Percentiles rank a stretch among this genome's conserved stretches.
Evolutionary conservation across 2,329 filamentous ascomycete species (phyloP).

Genomic region (Aspergillus nomiae): DNA sequence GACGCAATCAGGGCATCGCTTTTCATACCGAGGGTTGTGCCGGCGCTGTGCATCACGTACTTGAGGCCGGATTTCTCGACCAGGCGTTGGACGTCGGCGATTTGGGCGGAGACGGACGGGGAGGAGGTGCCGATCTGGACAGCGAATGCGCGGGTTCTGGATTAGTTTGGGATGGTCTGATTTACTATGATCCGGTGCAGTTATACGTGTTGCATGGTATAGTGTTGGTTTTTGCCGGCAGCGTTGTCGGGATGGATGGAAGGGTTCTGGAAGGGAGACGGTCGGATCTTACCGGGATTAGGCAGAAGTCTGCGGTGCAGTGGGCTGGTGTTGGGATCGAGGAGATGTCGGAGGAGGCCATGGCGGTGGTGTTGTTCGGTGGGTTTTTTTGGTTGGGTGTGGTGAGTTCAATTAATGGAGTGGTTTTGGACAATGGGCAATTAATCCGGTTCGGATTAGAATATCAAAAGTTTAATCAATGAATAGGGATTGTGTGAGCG

Average conservation of each 20-base stretch:
- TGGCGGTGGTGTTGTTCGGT: conserved; percentile 4
- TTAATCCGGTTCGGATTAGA: background rate
- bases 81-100: conserved; percentile 85
- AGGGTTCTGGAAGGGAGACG: background rate
- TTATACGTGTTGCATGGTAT: background rate
- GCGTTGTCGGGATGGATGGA: background rate
- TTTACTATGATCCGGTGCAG: background rate
- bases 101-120: conserved; percentile 75
- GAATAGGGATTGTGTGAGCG: background rate
- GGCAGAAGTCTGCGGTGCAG: conserved; percentile 88
- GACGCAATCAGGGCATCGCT: background rate
- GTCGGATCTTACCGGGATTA: conserved; percentile 68
- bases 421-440: background rate
- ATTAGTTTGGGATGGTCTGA: background rate
- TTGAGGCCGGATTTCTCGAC: conserved; percentile 78
- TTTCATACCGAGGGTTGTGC: conserved; percentile 81
- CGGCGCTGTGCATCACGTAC: conserved; percentile 89
- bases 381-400: background rate
- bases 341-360: conserved; percentile 24
- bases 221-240: background rate
- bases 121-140: conserved; percentile 74
- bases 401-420: no score
- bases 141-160: background rate
- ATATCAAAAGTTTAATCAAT: background rate
- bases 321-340: conserved; percentile 63